Conservation (phyloP, 106 monocot genomes). For the Gastrodia elata region DNA sequence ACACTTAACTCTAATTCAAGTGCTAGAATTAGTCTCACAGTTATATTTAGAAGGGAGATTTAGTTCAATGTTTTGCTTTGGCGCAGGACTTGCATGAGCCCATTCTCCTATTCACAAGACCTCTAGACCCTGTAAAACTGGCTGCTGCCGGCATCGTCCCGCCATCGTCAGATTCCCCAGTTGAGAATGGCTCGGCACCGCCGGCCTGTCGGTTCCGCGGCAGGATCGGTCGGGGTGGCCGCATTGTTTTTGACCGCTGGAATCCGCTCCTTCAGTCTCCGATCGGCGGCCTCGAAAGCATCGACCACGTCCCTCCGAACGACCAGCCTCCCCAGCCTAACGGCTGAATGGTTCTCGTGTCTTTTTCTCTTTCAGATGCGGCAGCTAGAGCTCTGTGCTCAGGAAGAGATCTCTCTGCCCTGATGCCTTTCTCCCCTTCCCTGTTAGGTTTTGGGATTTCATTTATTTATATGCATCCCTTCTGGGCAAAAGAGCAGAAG, state of each 20-base stretch:
- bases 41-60: no score
- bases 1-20: no score
- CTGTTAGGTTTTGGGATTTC: no score
- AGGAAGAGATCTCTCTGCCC: neutral
- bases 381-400: neutral
- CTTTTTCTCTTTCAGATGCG: neutral
- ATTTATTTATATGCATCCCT: no score
- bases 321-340: slow-evolving; percentile 29
- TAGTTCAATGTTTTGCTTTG: slow-evolving; percentile 6
- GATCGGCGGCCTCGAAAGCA: slow-evolving; percentile 11
- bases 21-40: no score
- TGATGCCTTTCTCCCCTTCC: neutral
- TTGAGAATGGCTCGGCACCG: slow-evolving; percentile 42
- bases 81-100: slow-evolving; percentile 71
- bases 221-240: slow-evolving; percentile 90
- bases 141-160: slow-evolving; percentile 53
- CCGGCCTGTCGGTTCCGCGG: slow-evolving; percentile 57
- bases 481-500: neutral
- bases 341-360: slow-evolving; percentile 32
- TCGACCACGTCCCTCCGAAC: slow-evolving; percentile 4
- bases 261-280: slow-evolving; percentile 40
- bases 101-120: slow-evolving; percentile 66
- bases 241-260: slow-evolving; percentile 84
- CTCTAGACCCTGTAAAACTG: slow-evolving; percentile 53
- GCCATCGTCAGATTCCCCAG: slow-evolving; percentile 48